A percentile compares a stretch with the other conserved stretches of the same genome.
Evolutionary conservation across 768 basidiomycete species (phyloP).

Genomic region (Postia placenta): DNA sequence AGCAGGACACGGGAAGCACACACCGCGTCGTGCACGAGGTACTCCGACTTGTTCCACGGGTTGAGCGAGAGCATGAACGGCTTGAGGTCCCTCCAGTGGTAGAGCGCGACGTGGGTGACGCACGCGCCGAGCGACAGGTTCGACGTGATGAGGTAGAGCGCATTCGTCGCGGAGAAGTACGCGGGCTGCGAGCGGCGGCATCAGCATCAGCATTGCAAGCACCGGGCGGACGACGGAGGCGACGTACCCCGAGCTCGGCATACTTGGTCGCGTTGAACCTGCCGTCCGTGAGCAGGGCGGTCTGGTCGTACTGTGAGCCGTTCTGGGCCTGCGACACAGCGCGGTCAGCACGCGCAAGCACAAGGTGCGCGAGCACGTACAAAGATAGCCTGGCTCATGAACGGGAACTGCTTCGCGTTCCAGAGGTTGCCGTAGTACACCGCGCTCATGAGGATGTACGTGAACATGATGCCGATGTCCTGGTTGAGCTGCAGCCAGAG

Average conservation of each 20-base stretch:
- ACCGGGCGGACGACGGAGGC: too few species aligned
- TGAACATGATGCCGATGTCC: conserved; percentile 24
- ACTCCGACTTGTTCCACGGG: conserved; percentile 26
- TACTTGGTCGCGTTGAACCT: conserved; percentile 23
- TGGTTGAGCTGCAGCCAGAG: conserved; percentile 22
- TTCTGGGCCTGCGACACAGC: conserved; percentile 3
- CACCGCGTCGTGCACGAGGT: conserved; percentile 23
- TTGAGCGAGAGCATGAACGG: conserved; percentile 28
- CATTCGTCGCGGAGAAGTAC: conserved; percentile 32
- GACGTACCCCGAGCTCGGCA: conserved; percentile 15
- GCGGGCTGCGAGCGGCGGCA: conserved; percentile 20
- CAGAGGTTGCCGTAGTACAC: conserved; percentile 43
- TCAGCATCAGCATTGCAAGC: too few species aligned
- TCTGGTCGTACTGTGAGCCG: conserved; percentile 33
- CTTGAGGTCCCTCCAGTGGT: conserved; percentile 31
- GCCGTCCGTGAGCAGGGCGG: conserved; percentile 40
- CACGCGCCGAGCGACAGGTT: conserved; percentile 28
- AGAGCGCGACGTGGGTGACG: conserved; percentile 30
- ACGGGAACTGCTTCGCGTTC: conserved; percentile 55
- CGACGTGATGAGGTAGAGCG: conserved; percentile 28
- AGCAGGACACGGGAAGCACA: neutral
- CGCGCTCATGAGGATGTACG: conserved; percentile 24
- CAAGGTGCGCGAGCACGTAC: neutral
- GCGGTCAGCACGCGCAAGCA: neutral
- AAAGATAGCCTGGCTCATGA: conserved; percentile 31